phyloP scores from a whole-genome alignment of 805 yeast species.

The Wickerhamiella brachini region DNA sequence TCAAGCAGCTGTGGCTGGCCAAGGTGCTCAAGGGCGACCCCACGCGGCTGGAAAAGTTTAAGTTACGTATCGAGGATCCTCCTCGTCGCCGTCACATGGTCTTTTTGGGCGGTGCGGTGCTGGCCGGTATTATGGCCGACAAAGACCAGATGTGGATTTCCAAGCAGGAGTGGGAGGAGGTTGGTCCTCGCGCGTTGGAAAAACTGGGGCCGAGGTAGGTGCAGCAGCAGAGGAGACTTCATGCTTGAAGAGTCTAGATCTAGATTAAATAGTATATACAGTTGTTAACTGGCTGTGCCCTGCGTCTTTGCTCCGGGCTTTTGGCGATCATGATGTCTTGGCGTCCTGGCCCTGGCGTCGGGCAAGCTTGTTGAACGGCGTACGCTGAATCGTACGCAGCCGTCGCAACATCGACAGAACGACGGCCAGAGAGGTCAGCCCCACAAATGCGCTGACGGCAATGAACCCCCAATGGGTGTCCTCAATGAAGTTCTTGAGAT shows the following conservation, averaged over 20 bases:
- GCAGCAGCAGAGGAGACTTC: not conserved
- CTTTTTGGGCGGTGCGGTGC: constrained; percentile 94
- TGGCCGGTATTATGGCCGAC: constrained; percentile 96
- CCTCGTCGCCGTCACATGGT: constrained; percentile 99
- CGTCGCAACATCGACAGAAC: constrained; percentile 42
- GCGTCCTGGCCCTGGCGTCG: no score
- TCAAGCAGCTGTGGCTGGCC: constrained; percentile 91
- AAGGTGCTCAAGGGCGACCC: constrained; percentile 81
- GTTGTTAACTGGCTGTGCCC: no score
- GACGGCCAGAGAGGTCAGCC: constrained; percentile 32
- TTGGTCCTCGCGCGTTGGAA: constrained; percentile 69
- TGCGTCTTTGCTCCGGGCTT: no score
- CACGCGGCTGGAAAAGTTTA: constrained; percentile 66
- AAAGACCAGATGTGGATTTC: constrained; percentile 97
- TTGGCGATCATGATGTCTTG: no score
- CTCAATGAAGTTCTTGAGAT: constrained; percentile 81
- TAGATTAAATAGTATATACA: not conserved
- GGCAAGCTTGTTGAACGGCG: constrained; percentile 25
- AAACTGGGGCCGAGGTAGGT: constrained; percentile 83
- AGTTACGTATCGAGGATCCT: constrained; percentile 94
- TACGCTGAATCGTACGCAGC: constrained; percentile 51
- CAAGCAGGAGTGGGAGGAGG: constrained; percentile 95
- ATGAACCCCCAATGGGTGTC: constrained; percentile 60
- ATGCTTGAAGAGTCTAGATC: not conserved
- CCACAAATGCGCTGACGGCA: constrained; percentile 33